A percentile compares a stretch with the other conserved stretches of the same genome.
These are phyloP conservation scores for Turritis glabra DNA, from an alignment of 345 rosid genomes.

Conservation along the genomic window DNA sequence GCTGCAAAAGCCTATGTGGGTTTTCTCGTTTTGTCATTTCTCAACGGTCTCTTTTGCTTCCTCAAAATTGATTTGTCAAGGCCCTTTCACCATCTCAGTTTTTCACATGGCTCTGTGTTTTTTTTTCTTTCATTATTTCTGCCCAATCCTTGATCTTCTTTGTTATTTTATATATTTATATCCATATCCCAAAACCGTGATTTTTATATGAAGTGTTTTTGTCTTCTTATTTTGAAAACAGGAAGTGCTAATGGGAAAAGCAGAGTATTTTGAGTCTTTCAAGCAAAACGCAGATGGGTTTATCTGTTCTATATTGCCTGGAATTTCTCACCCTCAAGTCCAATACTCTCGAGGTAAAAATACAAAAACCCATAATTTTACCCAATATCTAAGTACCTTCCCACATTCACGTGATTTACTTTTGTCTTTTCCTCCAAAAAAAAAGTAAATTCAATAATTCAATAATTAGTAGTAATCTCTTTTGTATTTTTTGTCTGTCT, in stretches of 20 bases:
- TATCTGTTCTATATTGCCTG: slow-evolving; percentile 91
- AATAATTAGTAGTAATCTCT: neutral
- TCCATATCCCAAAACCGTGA: neutral
- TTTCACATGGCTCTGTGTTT: slow-evolving; percentile 33
- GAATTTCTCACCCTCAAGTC: slow-evolving; percentile 86
- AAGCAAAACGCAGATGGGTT: slow-evolving; percentile 87
- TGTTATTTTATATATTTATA: neutral
- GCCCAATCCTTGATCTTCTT: slow-evolving; percentile 2
- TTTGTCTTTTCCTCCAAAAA: slow-evolving; percentile 33
- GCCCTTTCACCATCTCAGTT: slow-evolving; percentile 17
- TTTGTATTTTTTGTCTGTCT: neutral
- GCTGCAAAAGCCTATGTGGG: slow-evolving; percentile 24
- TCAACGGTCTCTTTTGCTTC: slow-evolving; percentile 29
- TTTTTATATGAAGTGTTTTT: slow-evolving; percentile 1
- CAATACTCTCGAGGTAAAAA: slow-evolving; percentile 91
- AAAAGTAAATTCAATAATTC: no score
- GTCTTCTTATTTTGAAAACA: slow-evolving; percentile 36
- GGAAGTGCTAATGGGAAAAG: slow-evolving; percentile 97
- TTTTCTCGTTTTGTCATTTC: slow-evolving; percentile 35
- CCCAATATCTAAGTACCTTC: slow-evolving; percentile 21
- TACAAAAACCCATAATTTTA: slow-evolving; percentile 17
- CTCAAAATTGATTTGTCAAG: slow-evolving; percentile 22
- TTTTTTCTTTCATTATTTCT: neutral
- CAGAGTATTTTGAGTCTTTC: slow-evolving; percentile 82
- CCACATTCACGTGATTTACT: slow-evolving; percentile 37